phyloP scores from a whole-genome alignment of 208 protist genomes.

The Crithidia bombi region DNA sequence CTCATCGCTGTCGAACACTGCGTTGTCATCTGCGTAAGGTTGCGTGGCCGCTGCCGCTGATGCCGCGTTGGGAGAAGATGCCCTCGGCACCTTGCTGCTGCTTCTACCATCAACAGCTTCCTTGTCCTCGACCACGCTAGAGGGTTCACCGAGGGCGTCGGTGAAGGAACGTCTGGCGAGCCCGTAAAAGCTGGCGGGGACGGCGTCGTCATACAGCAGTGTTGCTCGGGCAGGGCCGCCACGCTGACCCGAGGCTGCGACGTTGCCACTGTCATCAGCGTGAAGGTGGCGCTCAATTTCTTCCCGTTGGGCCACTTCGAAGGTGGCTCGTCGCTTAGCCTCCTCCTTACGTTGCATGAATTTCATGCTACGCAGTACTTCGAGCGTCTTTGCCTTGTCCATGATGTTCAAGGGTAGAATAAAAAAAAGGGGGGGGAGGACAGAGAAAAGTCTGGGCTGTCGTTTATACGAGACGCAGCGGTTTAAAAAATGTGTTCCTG shows the following conservation, averaged over 20 bases:
- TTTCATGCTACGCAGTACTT: conserved; percentile 89
- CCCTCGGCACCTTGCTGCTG: not conserved
- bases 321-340: conserved; percentile 70
- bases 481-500: too few relatives aligned
- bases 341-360: conserved; percentile 94
- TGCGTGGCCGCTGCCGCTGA: not conserved
- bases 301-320: conserved; percentile 70
- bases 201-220: conserved; percentile 58
- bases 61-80: not conserved
- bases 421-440: too few relatives aligned
- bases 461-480: too few relatives aligned
- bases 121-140: not conserved
- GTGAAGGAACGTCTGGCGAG: conserved; percentile 53
- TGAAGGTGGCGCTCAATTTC: conserved; percentile 51
- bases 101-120: not conserved
- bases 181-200: conserved; percentile 50
- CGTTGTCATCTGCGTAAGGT: conserved; percentile 9
- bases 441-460: too few relatives aligned
- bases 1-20: conserved; percentile 16
- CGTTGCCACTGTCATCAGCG: not conserved
- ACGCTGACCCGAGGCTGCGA: not conserved
- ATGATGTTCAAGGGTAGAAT: too few relatives aligned
- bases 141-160: conserved; percentile 6
- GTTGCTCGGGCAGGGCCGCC: conserved; percentile 34
- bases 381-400: conserved; percentile 83